Evolutionary conservation across 2,329 filamentous ascomycete species (phyloP).

Genomic region (Pseudogymnoascus sp.): DNA sequence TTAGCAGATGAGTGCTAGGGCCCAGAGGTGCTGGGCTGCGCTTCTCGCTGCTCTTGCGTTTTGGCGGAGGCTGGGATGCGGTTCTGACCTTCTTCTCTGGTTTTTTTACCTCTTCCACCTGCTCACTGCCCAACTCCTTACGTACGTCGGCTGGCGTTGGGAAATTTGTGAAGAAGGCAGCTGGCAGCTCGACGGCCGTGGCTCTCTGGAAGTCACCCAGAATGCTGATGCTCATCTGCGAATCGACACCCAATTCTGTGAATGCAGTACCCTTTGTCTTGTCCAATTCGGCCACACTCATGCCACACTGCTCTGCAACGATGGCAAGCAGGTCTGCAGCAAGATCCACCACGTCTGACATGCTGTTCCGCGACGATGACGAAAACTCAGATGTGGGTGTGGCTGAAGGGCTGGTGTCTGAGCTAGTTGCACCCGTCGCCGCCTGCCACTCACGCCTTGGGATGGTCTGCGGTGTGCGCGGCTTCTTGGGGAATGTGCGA

Average conservation of each 20-base stretch:
- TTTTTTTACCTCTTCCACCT: background rate
- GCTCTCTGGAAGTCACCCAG: background rate
- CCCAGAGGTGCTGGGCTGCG: background rate
- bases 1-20: background rate
- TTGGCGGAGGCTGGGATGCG: background rate
- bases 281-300: background rate
- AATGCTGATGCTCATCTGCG: slow-evolving; percentile 38
- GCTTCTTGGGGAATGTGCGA: background rate
- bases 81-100: background rate
- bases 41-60: background rate
- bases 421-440: background rate
- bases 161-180: background rate
- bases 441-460: background rate
- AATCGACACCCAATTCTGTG: slow-evolving; percentile 52
- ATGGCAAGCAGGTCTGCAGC: background rate
- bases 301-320: background rate
- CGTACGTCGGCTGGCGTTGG: background rate
- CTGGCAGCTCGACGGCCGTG: background rate
- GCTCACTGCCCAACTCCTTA: background rate
- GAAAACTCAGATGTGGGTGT: background rate
- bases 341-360: background rate
- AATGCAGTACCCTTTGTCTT: slow-evolving; percentile 37
- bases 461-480: background rate
- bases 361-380: background rate
- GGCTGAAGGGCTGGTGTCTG: background rate